Percentiles rank a stretch among this genome's conserved stretches.
Evolutionary conservation across 2,329 filamentous ascomycete species (phyloP).

Genomic region (Diaporthe australafricana): DNA sequence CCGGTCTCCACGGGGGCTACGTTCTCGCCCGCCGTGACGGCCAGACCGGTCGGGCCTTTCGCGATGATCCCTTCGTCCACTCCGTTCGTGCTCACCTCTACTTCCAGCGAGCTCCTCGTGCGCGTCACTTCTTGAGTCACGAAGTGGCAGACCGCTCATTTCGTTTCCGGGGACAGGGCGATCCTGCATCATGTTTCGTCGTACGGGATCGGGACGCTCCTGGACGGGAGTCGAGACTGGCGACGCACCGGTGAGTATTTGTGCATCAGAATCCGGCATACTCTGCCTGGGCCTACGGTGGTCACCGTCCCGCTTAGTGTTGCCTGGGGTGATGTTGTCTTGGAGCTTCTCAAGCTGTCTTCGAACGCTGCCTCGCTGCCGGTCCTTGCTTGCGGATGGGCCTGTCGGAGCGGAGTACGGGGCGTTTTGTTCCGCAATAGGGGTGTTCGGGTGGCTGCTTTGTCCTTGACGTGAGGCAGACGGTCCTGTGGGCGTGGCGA

Average conservation of each 20-base stretch:
- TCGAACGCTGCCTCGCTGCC: slow-evolving; percentile 53
- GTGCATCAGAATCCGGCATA: slow-evolving; percentile 65
- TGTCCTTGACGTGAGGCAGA: slow-evolving; percentile 38
- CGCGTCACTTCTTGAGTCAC: slow-evolving; percentile 45
- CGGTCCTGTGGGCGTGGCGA: slow-evolving; percentile 45
- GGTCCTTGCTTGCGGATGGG: slow-evolving; percentile 51
- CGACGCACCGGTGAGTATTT: slow-evolving; percentile 66
- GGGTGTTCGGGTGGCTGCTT: slow-evolving; percentile 46
- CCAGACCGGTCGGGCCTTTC: slow-evolving; percentile 54
- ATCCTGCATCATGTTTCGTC: slow-evolving; percentile 49
- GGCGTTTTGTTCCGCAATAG: slow-evolving; percentile 41
- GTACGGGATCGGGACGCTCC: slow-evolving; percentile 60
- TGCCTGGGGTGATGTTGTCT: slow-evolving; percentile 52
- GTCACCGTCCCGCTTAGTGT: slow-evolving; percentile 42
- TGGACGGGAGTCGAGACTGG: slow-evolving; percentile 60
- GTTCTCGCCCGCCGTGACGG: slow-evolving; percentile 63
- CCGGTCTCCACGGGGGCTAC: slow-evolving; percentile 59
- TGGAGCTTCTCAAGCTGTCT: slow-evolving; percentile 67
- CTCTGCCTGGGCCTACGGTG: slow-evolving; percentile 47
- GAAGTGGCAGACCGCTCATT: slow-evolving; percentile 42
- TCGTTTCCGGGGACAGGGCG: slow-evolving; percentile 40
- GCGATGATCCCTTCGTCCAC: slow-evolving; percentile 55
- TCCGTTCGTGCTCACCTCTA: slow-evolving; percentile 55
- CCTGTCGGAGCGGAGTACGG: slow-evolving; percentile 43
- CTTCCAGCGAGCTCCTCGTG: slow-evolving; percentile 53